These are phyloP conservation scores for Globisporangium okanoganense DNA, from an alignment of 352 stramenopile species.

Conservation along the genomic window DNA sequence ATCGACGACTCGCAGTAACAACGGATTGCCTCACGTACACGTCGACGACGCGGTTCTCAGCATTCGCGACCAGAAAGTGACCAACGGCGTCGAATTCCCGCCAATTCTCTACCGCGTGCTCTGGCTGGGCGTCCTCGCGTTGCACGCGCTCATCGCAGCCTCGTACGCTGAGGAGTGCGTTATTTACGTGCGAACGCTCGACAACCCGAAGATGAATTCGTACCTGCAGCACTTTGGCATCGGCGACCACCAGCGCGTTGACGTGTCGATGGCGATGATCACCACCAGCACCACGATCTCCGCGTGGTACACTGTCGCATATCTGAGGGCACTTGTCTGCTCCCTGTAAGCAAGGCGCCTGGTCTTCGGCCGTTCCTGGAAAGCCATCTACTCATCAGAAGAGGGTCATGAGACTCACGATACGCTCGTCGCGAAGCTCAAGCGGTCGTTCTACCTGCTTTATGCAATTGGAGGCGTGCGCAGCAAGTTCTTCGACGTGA, in stretches of 20 bases:
- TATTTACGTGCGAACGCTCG: constrained; percentile 6
- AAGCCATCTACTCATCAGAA: neutral
- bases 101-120: neutral
- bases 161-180: neutral
- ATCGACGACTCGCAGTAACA: neutral
- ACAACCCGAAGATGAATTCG: constrained; percentile 2
- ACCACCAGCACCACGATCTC: neutral
- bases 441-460: constrained; percentile 1
- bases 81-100: neutral
- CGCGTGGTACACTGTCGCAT: neutral
- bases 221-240: constrained; percentile 11
- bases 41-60: neutral
- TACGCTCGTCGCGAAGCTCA: neutral
- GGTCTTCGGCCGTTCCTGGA: neutral
- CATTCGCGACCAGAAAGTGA: constrained; percentile 4
- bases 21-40: neutral
- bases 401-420: neutral
- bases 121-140: neutral
- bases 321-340: neutral
- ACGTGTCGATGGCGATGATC: constrained; percentile 6
- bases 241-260: neutral
- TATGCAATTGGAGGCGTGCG: constrained; percentile 14
- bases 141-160: neutral
- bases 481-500: constrained; percentile 22
- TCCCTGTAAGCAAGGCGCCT: neutral